Evolutionary conservation across 1,139 yeast species (phyloP).

Genomic region (Suhomyces atakaporum): DNA sequence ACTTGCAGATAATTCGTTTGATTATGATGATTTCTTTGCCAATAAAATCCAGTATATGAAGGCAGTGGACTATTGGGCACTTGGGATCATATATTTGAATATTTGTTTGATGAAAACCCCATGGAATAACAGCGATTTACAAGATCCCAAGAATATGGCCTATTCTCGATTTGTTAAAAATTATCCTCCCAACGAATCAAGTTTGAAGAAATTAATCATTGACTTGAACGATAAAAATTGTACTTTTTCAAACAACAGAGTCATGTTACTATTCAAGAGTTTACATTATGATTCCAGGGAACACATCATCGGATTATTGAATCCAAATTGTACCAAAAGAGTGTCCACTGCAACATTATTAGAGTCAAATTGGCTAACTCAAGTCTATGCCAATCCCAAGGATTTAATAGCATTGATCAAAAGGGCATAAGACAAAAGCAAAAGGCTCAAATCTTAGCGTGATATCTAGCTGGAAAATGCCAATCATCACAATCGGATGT

Average conservation of each 20-base stretch:
- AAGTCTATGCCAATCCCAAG: conserved; percentile 45
- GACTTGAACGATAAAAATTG: conserved; percentile 19
- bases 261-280: conserved; percentile 35
- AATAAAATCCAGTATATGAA: conserved; percentile 8
- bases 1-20: conserved; percentile 12
- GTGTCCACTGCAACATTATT: conserved; percentile 29
- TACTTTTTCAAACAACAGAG: conserved; percentile 29
- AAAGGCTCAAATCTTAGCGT: too few relatives aligned
- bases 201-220: conserved; percentile 13
- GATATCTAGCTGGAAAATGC: too few relatives aligned
- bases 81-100: conserved; percentile 53
- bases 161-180: conserved; percentile 14
- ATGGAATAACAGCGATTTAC: conserved; percentile 42
- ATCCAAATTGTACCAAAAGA: conserved; percentile 33
- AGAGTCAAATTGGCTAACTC: conserved; percentile 41
- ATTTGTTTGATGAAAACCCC: conserved; percentile 48
- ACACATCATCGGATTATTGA: conserved; percentile 34
- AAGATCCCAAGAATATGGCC: conserved; percentile 18
- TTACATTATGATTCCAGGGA: conserved; percentile 44
- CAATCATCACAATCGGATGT: background rate
- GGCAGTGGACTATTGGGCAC: conserved; percentile 51
- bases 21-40: conserved; percentile 8
- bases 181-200: conserved; percentile 14
- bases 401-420: conserved; percentile 29
- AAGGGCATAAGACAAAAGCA: conserved; percentile 1